These are phyloP conservation scores for Discostella pseudostelligera DNA, from an alignment of 108 stramenopile species.

Conservation along the genomic window DNA sequence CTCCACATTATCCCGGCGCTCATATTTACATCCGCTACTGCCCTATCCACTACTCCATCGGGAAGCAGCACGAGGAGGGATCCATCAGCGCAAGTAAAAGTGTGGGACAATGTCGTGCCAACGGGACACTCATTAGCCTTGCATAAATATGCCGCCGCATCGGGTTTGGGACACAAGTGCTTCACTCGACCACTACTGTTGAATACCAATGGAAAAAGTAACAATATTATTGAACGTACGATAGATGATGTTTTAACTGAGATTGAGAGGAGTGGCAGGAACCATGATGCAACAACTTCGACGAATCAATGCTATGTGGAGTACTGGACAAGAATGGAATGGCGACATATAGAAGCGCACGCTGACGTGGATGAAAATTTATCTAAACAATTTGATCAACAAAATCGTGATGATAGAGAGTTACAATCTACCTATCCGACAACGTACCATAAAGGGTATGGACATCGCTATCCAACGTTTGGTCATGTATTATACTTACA, in stretches of 20 bases:
- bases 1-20: too few relatives aligned
- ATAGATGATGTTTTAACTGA: constrained; percentile 50
- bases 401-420: neutral
- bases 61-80: neutral
- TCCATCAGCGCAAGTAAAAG: constrained; percentile 1
- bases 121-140: constrained; percentile 4
- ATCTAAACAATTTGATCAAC: constrained; percentile 49
- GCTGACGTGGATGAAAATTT: constrained; percentile 75
- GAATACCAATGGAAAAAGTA: neutral
- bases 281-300: neutral
- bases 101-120: constrained; percentile 51
- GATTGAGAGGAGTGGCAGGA: constrained; percentile 16
- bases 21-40: neutral
- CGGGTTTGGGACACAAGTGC: constrained; percentile 40
- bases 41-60: neutral
- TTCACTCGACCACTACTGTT: constrained; percentile 35
- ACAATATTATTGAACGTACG: constrained; percentile 41
- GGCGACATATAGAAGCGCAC: constrained; percentile 74
- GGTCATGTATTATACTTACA: constrained; percentile 79
- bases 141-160: constrained; percentile 31
- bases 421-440: constrained; percentile 33
- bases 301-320: constrained; percentile 52
- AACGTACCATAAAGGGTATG: constrained; percentile 20
- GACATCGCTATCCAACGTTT: constrained; percentile 55
- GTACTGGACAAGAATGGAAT: constrained; percentile 75